Evolutionary conservation across 2,329 filamentous ascomycete species (phyloP).

Genomic region (Fusarium agapanthi): DNA sequence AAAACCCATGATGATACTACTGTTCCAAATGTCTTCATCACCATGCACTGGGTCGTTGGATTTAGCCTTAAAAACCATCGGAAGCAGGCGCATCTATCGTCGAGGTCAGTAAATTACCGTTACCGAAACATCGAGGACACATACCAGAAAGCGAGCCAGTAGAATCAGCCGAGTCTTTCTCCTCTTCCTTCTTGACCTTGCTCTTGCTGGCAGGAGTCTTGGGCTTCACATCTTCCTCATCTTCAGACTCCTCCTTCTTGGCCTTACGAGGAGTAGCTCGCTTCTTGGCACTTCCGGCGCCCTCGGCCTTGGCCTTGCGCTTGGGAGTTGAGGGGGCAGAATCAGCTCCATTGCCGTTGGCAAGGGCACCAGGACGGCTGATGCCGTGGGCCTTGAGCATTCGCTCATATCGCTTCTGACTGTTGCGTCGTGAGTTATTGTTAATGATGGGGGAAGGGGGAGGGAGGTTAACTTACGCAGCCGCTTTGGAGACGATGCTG

Average conservation of each 20-base stretch:
- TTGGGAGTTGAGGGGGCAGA: constrained; percentile 39
- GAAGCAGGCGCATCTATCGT: constrained; percentile 25
- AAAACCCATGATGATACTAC: background rate
- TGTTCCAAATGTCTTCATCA: background rate
- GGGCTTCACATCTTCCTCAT: constrained; percentile 34
- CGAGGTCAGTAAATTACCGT: background rate
- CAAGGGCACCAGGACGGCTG: constrained; percentile 25
- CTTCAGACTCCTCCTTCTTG: constrained; percentile 41
- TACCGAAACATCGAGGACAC: background rate
- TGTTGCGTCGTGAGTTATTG: constrained; percentile 43
- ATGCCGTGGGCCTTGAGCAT: constrained; percentile 69
- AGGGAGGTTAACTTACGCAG: constrained; percentile 66
- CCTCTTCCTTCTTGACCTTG: constrained; percentile 38
- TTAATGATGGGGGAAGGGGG: background rate
- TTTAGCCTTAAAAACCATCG: constrained; percentile 14
- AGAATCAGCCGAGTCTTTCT: constrained; percentile 14
- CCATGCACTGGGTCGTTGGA: background rate
- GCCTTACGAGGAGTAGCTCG: constrained; percentile 36
- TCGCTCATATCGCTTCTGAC: constrained; percentile 74
- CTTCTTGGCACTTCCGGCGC: constrained; percentile 40
- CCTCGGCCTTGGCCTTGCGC: constrained; percentile 41
- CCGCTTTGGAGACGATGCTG: constrained; percentile 69
- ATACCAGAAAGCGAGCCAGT: constrained; percentile 33
- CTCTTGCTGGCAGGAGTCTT: constrained; percentile 21
- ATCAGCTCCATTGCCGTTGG: background rate